Evolutionary conservation across 2,329 filamentous ascomycete species (phyloP), one percentile per base, ranked within the genome.

Genomic region (Exutisphaerella laricina): DNA sequence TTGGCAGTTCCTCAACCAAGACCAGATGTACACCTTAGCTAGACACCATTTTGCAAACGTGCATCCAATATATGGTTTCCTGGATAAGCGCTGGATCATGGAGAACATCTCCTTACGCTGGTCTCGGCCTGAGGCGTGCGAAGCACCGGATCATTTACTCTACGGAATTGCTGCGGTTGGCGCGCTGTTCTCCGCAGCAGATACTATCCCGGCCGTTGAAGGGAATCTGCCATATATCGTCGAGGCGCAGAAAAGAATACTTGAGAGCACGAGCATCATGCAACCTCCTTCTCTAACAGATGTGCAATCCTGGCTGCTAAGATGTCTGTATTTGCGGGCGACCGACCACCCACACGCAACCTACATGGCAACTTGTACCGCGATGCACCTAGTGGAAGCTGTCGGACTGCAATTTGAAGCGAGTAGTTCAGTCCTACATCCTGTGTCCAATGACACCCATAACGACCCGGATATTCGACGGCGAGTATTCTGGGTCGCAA

Each of bases 381-480:
- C 76, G 14, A 77, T 80, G 73, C 77, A 80, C 50, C 66, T 79
- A 37, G 64, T 77, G 2, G 77, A 80, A 53, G 74, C 76, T 3
- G 70, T 72, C 1, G 70, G 71, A 0, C 45, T 76, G 2, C 70
- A 74, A 16, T 61, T 60, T 3, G 71, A 73, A 43, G 57, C 51
- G 25, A 58, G 51, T 39, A 57, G 50, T 28, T 50, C 54, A 17
- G 46, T 60, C 8, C 33, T 60, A n/a, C 55, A 54, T 45, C 51
- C 57, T 5, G 43, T 50, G 2, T 42, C 50, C 9, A 53, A 42
- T 29, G 54, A 54, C 16, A 41, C 44, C 13, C 47, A 49, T 17
- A 54, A 56, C 25, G 51, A 53, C 41, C 46, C 53, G 2, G 58
- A 61, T 21, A 47, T 59, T 18, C 49, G 58, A 41, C 8, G 58